Percentiles rank a stretch among this genome's conserved stretches.
Evolutionary conservation across 495 filamentous ascomycete genomes (phyloP).

Genomic region (Penicillium samsonianum): DNA sequence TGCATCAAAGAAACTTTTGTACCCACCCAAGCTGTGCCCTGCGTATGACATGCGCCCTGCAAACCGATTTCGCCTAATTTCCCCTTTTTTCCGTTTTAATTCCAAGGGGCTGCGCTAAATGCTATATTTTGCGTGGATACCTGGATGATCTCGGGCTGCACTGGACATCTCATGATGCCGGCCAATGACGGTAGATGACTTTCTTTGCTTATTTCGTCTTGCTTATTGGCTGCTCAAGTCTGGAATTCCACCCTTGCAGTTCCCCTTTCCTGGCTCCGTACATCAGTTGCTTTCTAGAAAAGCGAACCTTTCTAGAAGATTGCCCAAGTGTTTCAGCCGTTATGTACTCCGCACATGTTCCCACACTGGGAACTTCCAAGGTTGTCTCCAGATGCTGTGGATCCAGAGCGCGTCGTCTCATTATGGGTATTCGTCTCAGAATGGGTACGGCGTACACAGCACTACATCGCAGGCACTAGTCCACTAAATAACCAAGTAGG

Average conservation of each 20-base stretch:
- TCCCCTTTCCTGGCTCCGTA: neutral
- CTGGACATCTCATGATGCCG: neutral
- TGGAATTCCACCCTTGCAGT: neutral
- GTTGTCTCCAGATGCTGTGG: neutral
- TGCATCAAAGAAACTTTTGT: neutral
- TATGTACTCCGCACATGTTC: neutral
- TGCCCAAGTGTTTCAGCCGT: neutral
- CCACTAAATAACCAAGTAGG: neutral
- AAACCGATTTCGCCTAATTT: neutral
- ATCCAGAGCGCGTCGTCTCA: neutral
- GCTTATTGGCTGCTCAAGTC: neutral
- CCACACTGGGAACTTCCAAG: neutral
- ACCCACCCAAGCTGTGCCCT: neutral
- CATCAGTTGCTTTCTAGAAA: neutral
- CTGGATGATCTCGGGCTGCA: neutral
- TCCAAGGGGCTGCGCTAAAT: neutral
- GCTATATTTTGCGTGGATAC: conserved; percentile 4
- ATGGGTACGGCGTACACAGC: neutral
- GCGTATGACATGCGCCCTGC: neutral
- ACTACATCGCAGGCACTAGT: neutral
- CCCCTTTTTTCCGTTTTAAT: neutral
- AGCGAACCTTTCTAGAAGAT: neutral
- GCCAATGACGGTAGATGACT: neutral
- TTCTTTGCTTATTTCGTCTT: neutral
- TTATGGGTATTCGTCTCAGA: no score